These are phyloP conservation scores for Aspergillus olivimuriae DNA, from an alignment of 495 filamentous ascomycete genomes.

Conservation along the genomic window DNA sequence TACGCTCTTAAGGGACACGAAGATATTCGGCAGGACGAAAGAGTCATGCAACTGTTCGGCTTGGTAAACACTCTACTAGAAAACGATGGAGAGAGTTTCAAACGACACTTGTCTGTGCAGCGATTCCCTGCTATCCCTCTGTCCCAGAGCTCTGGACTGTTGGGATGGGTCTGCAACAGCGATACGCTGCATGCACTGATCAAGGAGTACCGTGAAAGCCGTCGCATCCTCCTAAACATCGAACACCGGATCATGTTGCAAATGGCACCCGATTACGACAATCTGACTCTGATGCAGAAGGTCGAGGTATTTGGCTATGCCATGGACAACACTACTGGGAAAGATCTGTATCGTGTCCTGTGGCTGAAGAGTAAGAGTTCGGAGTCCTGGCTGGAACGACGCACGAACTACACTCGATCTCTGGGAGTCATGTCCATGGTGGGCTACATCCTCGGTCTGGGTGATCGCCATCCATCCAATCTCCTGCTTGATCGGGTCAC, in stretches of 20 bases:
- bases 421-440: conserved; percentile 99
- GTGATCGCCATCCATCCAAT: conserved; percentile 94
- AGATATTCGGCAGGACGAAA: conserved; percentile 96
- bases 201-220: conserved; percentile 91
- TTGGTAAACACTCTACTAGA: conserved; percentile 89
- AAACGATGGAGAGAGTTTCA: conserved; percentile 91
- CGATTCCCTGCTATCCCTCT: conserved; percentile 90
- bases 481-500: conserved; percentile 93
- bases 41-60: conserved; percentile 98
- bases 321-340: conserved; percentile 96
- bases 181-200: conserved; percentile 96
- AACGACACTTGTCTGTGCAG: conserved; percentile 92
- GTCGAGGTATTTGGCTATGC: conserved; percentile 99
- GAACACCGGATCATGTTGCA: conserved; percentile 99
- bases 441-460: conserved; percentile 94
- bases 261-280: conserved; percentile 99
- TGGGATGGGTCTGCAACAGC: conserved; percentile 97
- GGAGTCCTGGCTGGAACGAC: conserved; percentile 92
- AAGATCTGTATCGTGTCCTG: conserved; percentile 94
- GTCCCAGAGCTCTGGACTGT: conserved; percentile 88
- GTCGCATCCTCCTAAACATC: conserved; percentile 96
- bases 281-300: conserved; percentile 98
- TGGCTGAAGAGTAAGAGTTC: conserved; percentile 99
- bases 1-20: conserved; percentile 94
- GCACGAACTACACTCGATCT: conserved; percentile 96